Conservation (phyloP, 306 rosid species). For the Styphnolobium japonicum region DNA sequence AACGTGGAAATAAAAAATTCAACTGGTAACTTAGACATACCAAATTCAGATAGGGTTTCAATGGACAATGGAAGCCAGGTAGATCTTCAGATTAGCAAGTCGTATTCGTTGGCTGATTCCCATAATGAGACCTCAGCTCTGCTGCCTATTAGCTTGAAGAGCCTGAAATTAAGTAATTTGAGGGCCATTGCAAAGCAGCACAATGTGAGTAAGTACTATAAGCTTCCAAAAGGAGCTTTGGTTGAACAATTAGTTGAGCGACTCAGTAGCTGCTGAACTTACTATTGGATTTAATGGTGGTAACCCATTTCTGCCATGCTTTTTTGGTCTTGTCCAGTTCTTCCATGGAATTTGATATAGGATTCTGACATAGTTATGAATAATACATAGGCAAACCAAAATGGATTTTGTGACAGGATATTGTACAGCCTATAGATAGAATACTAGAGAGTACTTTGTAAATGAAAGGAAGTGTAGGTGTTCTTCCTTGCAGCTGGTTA, state of each 20-base stretch:
- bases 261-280: constrained; percentile 26
- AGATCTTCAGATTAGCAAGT: background rate
- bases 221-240: constrained; percentile 35
- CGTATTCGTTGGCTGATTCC: constrained; percentile 15
- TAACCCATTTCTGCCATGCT: constrained; percentile 12
- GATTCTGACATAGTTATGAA: constrained; percentile 31
- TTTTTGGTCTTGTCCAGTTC: background rate
- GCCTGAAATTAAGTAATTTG: constrained; percentile 23
- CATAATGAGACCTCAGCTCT: background rate
- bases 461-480: constrained; percentile 34
- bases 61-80: constrained; percentile 20
- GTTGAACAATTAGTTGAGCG: constrained; percentile 15
- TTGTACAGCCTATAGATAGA: constrained; percentile 37
- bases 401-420: constrained; percentile 28
- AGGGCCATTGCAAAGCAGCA: constrained; percentile 39
- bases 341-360: constrained; percentile 22
- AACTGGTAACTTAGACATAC: constrained; percentile 4
- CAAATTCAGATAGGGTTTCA: constrained; percentile 22
- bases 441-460: constrained; percentile 30
- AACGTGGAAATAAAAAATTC: constrained; percentile 11
- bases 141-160: background rate
- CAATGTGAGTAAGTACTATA: constrained; percentile 18
- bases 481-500: constrained; percentile 30
- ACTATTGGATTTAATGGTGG: constrained; percentile 11
- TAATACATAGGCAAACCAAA: constrained; percentile 22